Evolutionary conservation across 2,329 filamentous ascomycete genomes (phyloP), one percentile per base, ranked within the genome.

Genomic region (Hypoxylon sp.): DNA sequence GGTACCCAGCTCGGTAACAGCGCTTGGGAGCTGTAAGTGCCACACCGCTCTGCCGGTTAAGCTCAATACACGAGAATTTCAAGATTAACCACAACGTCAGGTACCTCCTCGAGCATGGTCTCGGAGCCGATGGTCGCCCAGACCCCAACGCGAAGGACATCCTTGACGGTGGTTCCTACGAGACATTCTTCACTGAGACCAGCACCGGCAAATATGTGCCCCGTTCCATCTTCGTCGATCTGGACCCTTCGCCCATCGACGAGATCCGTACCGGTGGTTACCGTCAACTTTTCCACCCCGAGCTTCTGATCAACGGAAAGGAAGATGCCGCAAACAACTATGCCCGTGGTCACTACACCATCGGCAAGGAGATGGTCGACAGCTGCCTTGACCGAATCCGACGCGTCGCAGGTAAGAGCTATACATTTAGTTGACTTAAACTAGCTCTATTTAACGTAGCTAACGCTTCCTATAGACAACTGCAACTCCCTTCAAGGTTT

Each of bases 251-350:
- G 62, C 90, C 90, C 66, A 90, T 92, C 74, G 90, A 92, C 75
- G 90, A 92, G 84, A 91, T 92, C 81, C 88, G 90, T 66, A 91
- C 89, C 60, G 89, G 90, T 66, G 68, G 76, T 71, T 92, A 91
- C 82, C 88, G 89, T 74, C 85, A 89, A 77, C 86, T 92, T 67
- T 92, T 91, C 85, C 90, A 92, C 82, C 90, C 90, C 49, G 90
- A 92, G 83, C 84, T 90, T 74, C 81, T 92, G 77, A 88, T 92
- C 78, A 91, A 87, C 80, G 90, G 90, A 81, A 92, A 92, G 85
- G 90, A 92, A 80, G 90, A 92, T 86, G 90, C 90, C 65, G 89
- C 90, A 82, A 92, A 92, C 84, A 92, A 92, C 85, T 92, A 92
- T 76, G 90, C 90, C 73, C 90, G 90, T 83, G 90, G 90, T 63